phyloP scores from a whole-genome alignment of 352 stramenopile genomes.

The Peronospora destructor region DNA sequence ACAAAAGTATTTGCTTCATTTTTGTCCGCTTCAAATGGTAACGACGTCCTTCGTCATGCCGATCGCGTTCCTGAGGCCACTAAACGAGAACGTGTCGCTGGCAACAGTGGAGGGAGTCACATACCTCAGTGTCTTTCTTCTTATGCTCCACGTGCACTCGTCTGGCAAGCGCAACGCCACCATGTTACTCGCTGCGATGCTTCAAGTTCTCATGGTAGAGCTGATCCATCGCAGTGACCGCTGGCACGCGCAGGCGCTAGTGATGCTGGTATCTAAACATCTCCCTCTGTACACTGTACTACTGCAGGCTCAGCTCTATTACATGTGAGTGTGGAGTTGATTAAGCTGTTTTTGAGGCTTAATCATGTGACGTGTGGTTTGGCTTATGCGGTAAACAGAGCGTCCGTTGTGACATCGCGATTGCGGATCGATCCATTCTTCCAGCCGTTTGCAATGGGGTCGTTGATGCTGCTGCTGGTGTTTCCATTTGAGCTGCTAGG shows the following conservation, averaged over 20 bases:
- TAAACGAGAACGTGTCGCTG: constrained; percentile 77
- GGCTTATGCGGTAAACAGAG: constrained; percentile 26
- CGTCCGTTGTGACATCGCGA: constrained; percentile 61
- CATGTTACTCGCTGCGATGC: constrained; percentile 38
- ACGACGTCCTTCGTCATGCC: constrained; percentile 47
- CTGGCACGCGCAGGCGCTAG: constrained; percentile 63
- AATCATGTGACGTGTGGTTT: not conserved
- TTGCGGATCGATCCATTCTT: constrained; percentile 67
- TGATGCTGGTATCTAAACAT: constrained; percentile 53
- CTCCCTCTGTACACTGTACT: constrained; percentile 61
- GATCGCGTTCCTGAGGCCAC: constrained; percentile 54
- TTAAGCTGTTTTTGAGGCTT: not conserved
- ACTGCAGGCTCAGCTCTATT: constrained; percentile 70
- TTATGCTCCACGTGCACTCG: constrained; percentile 70
- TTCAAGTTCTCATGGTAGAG: constrained; percentile 53
- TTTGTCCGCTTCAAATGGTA: constrained; percentile 20
- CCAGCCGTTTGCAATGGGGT: constrained; percentile 62
- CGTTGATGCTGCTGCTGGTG: constrained; percentile 43
- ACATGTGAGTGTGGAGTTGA: constrained; percentile 41
- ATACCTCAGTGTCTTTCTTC: constrained; percentile 55
- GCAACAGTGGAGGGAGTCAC: constrained; percentile 50
- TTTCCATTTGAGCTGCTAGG: constrained; percentile 75
- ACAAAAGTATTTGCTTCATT: constrained; percentile 4
- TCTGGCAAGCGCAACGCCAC: constrained; percentile 70
- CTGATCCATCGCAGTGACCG: constrained; percentile 54